Evolutionary conservation across 164 flowering plant species (phyloP), one percentile per base, ranked within the genome.

Genomic region (Piper longum): DNA sequence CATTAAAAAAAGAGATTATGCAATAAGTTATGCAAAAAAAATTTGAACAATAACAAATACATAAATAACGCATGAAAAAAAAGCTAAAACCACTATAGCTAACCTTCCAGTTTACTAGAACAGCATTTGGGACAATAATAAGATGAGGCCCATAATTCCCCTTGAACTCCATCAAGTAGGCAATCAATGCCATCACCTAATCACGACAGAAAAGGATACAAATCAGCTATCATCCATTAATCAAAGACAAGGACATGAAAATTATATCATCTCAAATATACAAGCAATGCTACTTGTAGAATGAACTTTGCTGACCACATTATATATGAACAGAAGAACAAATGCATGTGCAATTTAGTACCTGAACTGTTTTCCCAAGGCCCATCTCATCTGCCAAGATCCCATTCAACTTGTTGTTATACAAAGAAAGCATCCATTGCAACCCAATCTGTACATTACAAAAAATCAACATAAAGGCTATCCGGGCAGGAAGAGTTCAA

Each of bases 351-450:
- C 14, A 48, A 9, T 12, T 48, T 0, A 48, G 52, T 18, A 95
- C 97, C 99, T 91, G 97, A 11, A 95, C 99, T 70, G 99, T 95
- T 74, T 91, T 95, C 68, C 99, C 99, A 63, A 91, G 96, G 59
- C 99, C 97, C 99, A 95, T 95, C 75, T 95, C 99, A 86, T 95
- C 99, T 41, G 99, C 99, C 78, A 95, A 79, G 68, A 95, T 95
- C 62, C 99, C 99, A 80, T 95, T 95, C 66, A 95, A 67, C 70
- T 95, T 95, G 79, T 95, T 95, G 79, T 95, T 95, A 63, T 95
- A 95, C 73, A 95, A 78, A 18, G 99, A 95, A 62, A 95, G 91
- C 97, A 95, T 95, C 99, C 99, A 95, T 67, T 95, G 99, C 75
- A 95, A 79, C 48, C 99, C 99, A 82, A 95, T 96, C 99, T 95